phyloP scores from a whole-genome alignment of 257 asterid species.

The Parsonsia alboflavescens region DNA sequence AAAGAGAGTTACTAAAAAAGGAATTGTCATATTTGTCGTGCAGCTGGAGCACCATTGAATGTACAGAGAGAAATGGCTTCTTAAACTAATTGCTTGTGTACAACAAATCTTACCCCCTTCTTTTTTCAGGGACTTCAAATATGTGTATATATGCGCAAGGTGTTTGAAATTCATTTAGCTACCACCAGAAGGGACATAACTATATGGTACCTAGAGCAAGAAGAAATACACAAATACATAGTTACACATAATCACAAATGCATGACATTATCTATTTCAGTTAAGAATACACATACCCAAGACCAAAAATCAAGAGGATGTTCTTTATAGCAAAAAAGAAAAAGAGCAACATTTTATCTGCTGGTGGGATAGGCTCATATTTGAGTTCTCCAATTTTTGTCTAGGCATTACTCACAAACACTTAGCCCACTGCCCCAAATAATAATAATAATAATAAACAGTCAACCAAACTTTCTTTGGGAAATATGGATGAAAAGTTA shows the following conservation, averaged over 20 bases:
- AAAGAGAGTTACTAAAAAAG: background rate
- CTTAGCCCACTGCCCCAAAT: background rate
- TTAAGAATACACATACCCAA: background rate
- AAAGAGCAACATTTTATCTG: background rate
- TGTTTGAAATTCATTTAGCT: background rate
- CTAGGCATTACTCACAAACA: background rate
- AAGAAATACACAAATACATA: background rate
- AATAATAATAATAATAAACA: no score
- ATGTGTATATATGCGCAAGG: background rate
- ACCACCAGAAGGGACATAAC: background rate
- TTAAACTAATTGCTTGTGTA: background rate
- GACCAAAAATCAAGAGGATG: background rate
- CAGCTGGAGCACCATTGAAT: background rate
- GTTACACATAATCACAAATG: background rate
- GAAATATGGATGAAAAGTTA: background rate
- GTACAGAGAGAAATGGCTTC: background rate
- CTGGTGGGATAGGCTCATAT: background rate
- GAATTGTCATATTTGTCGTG: background rate
- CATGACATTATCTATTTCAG: background rate
- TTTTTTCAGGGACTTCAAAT: background rate
- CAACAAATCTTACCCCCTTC: background rate
- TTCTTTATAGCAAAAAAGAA: background rate
- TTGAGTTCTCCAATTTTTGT: background rate
- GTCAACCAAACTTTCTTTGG: background rate
- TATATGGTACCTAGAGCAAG: background rate